Conservation (phyloP, 2,329 filamentous ascomycete species). For the Trichoderma sp. region DNA sequence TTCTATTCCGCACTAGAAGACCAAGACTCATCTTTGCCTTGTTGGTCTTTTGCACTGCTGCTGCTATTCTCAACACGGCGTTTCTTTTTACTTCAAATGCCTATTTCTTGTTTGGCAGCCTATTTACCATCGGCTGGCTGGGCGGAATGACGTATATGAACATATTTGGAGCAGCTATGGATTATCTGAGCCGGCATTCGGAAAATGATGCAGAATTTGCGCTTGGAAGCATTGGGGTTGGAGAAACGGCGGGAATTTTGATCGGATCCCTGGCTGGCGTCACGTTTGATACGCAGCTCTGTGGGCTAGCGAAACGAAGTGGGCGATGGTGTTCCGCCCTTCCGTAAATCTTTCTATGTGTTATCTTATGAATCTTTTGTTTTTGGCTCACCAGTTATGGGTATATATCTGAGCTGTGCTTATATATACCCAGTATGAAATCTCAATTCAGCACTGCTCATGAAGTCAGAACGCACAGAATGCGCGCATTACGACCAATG, state of each 20-base stretch:
- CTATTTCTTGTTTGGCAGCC: neutral
- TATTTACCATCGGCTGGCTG: neutral
- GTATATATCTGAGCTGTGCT: neutral
- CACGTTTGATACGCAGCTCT: neutral
- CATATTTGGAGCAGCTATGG: neutral
- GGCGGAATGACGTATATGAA: constrained; percentile 11
- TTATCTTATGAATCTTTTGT: neutral
- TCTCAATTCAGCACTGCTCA: neutral
- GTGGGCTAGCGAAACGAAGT: neutral
- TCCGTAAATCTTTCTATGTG: neutral
- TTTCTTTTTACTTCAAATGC: neutral
- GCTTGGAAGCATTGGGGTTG: constrained; percentile 2
- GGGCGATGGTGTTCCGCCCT: constrained; percentile 13
- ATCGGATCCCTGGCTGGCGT: constrained; percentile 2
- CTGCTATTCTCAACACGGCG: neutral
- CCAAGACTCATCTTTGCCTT: constrained; percentile 5
- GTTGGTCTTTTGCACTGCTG: neutral
- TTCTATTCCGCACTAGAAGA: neutral
- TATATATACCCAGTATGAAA: neutral
- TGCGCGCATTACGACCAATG: too few relatives aligned
- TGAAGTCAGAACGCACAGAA: too few relatives aligned
- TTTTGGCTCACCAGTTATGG: neutral
- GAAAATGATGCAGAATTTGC: constrained; percentile 4
- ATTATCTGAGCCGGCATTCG: neutral
- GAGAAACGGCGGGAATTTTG: neutral